Percentiles rank a stretch among this genome's conserved stretches.
These are phyloP conservation scores for Phytophthora lateralis DNA, from an alignment of 352 stramenopile species.

Conservation along the genomic window DNA sequence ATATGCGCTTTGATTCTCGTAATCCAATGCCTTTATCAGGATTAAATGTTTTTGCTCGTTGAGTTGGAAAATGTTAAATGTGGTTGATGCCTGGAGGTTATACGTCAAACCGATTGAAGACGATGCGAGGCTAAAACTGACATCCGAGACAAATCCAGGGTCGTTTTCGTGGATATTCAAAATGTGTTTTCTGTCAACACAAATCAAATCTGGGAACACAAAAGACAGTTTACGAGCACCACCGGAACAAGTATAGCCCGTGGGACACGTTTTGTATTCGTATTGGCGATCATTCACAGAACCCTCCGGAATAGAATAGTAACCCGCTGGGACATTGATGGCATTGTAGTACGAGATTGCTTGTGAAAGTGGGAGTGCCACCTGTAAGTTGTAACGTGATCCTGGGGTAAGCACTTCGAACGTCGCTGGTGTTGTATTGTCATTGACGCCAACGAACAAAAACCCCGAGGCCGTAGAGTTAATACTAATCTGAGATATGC, in stretches of 20 bases:
- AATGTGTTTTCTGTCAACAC: conserved; percentile 37
- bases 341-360: conserved; percentile 35
- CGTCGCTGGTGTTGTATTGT: conserved; percentile 19
- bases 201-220: conserved; percentile 45
- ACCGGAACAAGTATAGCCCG: conserved; percentile 46
- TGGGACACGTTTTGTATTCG: conserved; percentile 43
- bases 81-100: conserved; percentile 3
- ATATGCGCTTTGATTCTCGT: conserved; percentile 21
- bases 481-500: conserved; percentile 17
- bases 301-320: conserved; percentile 54
- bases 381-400: conserved; percentile 15
- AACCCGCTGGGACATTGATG: conserved; percentile 44
- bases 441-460: conserved; percentile 33
- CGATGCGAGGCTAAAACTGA: conserved; percentile 40
- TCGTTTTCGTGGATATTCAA: conserved; percentile 45
- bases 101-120: conserved; percentile 30
- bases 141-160: conserved; percentile 31
- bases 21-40: conserved; percentile 23
- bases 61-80: conserved; percentile 16
- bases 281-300: conserved; percentile 31
- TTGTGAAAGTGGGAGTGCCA: conserved; percentile 36
- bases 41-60: conserved; percentile 22
- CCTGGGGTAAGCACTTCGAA: conserved; percentile 20
- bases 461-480: conserved; percentile 31
- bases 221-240: conserved; percentile 37